Conservation (phyloP, 371 early-diverging fungal genomes). For the Furculomyces boomerangus region DNA sequence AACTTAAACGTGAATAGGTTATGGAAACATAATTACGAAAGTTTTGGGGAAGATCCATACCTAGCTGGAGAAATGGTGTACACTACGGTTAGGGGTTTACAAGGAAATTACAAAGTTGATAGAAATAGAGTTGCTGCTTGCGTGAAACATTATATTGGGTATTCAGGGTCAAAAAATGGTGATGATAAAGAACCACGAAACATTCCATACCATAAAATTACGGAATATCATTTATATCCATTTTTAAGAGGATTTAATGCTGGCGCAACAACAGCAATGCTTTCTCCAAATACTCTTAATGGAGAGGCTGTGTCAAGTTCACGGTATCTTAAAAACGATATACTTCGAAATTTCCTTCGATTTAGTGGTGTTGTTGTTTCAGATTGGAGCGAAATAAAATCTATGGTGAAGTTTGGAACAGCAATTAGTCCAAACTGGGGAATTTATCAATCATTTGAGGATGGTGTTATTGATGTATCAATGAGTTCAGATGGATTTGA, state of each 20-base stretch:
- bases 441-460: constrained; percentile 15
- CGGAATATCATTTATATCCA: constrained; percentile 40
- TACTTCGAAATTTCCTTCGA: constrained; percentile 32
- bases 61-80: constrained; percentile 31
- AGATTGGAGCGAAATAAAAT: constrained; percentile 42
- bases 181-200: constrained; percentile 37
- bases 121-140: constrained; percentile 31
- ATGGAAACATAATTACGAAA: constrained; percentile 48
- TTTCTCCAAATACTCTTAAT: constrained; percentile 40
- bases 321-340: constrained; percentile 27
- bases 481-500: constrained; percentile 35
- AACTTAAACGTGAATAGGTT: constrained; percentile 43
- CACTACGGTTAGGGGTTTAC: constrained; percentile 34
- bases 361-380: constrained; percentile 45
- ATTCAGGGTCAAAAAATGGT: constrained; percentile 28
- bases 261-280: constrained; percentile 48
- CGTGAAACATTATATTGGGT: constrained; percentile 37
- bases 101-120: constrained; percentile 39
- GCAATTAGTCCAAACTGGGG: constrained; percentile 26
- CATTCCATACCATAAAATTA: constrained; percentile 33
- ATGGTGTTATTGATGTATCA: constrained; percentile 39
- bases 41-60: constrained; percentile 38
- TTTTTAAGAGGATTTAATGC: constrained; percentile 42
- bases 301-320: constrained; percentile 40
- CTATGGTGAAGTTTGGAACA: constrained; percentile 27